These are phyloP conservation scores for Pelagophyceae sp. DNA, from an alignment of 352 stramenopile genomes.

Conservation along the genomic window DNA sequence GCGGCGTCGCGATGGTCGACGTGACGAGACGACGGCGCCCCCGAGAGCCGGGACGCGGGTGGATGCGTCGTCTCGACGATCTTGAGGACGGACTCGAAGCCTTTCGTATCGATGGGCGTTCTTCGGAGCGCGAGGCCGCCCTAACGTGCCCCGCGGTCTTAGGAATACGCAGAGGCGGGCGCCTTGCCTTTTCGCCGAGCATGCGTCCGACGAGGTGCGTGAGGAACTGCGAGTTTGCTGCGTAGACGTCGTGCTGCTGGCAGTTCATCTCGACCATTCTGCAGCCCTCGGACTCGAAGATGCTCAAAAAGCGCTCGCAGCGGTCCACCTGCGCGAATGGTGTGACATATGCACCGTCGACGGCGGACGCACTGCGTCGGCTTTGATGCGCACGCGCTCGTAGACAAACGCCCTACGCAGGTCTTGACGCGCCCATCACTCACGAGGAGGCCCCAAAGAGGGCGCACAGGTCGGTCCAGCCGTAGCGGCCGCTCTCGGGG, in stretches of 20 bases:
- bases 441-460: too few species aligned
- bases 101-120: constrained; percentile 88
- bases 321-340: background rate
- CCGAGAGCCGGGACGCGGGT: too few species aligned
- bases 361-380: constrained; percentile 50
- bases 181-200: constrained; percentile 65
- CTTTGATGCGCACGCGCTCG: constrained; percentile 75
- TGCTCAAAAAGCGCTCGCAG: constrained; percentile 54
- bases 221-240: constrained; percentile 94
- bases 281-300: constrained; percentile 91
- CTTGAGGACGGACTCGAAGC: constrained; percentile 90
- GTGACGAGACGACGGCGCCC: too few species aligned
- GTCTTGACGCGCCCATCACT: too few species aligned
- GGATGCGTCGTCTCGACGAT: constrained; percentile 92
- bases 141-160: too few species aligned
- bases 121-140: constrained; percentile 51
- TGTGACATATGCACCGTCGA: too few species aligned
- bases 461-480: constrained; percentile 81
- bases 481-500: constrained; percentile 84
- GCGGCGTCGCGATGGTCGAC: too few species aligned
- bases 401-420: constrained; percentile 96
- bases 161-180: too few species aligned
- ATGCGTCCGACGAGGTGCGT: constrained; percentile 94
- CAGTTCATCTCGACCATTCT: constrained; percentile 91
- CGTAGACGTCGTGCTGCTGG: constrained; percentile 87